A percentile compares a stretch with the other conserved stretches of the same genome.
phyloP scores from a whole-genome alignment of 2,329 filamentous ascomycete genomes.

The Fusarium sp. region DNA sequence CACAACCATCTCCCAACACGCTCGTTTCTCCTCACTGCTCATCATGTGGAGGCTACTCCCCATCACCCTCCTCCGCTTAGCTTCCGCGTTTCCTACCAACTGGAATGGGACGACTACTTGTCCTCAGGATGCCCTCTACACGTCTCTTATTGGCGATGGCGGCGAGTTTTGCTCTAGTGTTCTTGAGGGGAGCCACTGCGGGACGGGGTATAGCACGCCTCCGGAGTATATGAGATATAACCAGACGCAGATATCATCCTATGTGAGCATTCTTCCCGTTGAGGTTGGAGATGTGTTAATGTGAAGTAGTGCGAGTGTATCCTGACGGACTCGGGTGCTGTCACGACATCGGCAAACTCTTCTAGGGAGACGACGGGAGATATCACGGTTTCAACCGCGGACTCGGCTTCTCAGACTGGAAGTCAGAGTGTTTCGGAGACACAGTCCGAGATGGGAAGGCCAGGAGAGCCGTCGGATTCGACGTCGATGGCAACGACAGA shows the following conservation, averaged over 20 bases:
- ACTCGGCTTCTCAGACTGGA: constrained; percentile 6
- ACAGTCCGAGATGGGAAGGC: constrained; percentile 7
- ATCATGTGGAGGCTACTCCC: constrained; percentile 39
- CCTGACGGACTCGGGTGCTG: constrained; percentile 12
- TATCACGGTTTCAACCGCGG: neutral
- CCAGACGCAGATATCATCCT: constrained; percentile 46
- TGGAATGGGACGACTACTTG: constrained; percentile 40
- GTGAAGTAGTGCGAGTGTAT: constrained; percentile 45
- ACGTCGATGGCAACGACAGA: neutral
- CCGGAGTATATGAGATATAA: constrained; percentile 46
- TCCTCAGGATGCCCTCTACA: constrained; percentile 46
- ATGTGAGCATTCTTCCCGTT: constrained; percentile 38
- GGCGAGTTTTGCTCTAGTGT: constrained; percentile 47
- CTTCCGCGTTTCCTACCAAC: constrained; percentile 20
- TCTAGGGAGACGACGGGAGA: neutral
- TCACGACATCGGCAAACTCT: neutral
- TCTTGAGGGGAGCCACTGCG: constrained; percentile 39
- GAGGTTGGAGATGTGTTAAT: constrained; percentile 2
- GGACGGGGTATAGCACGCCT: constrained; percentile 43
- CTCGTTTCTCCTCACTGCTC: constrained; percentile 18
- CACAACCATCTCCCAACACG: constrained; percentile 14
- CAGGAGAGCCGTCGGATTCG: constrained; percentile 12
- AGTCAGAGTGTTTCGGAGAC: neutral
- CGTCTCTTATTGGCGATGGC: constrained; percentile 44
- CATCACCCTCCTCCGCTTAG: constrained; percentile 15